These are phyloP conservation scores for Houttuynia cordata DNA, from an alignment of 164 flowering plant genomes.

Conservation along the genomic window DNA sequence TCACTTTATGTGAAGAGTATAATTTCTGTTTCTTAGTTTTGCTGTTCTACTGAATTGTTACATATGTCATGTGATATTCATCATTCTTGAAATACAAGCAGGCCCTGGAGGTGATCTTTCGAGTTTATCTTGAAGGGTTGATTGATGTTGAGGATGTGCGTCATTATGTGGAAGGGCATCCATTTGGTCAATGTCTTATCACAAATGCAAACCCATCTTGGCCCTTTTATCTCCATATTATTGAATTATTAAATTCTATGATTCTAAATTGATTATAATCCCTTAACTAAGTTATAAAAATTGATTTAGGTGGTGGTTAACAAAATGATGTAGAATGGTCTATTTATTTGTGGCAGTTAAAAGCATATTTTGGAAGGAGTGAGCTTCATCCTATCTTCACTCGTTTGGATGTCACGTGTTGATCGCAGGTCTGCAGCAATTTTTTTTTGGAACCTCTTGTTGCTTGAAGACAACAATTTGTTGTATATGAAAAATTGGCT, in stretches of 20 bases:
- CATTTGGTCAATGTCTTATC: slow-evolving; percentile 71
- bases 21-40: background rate
- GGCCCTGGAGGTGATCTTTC: slow-evolving; percentile 74
- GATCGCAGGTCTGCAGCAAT: no score
- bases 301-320: background rate
- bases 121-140: slow-evolving; percentile 52
- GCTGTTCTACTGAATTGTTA: background rate
- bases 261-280: background rate
- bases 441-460: no score
- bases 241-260: slow-evolving; percentile 2
- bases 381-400: no score
- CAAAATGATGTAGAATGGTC: background rate
- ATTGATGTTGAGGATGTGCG: slow-evolving; percentile 40
- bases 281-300: background rate
- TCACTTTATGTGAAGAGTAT: background rate
- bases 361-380: no score
- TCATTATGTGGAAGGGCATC: slow-evolving; percentile 43
- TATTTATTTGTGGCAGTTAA: no score
- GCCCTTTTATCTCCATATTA: slow-evolving; percentile 40
- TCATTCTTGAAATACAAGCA: no score
- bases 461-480: no score
- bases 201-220: slow-evolving; percentile 37
- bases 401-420: no score
- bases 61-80: no score
- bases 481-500: no score